Evolutionary conservation across 2,329 filamentous ascomycete genomes (phyloP).

Genomic region (Colletotrichum godetiae): DNA sequence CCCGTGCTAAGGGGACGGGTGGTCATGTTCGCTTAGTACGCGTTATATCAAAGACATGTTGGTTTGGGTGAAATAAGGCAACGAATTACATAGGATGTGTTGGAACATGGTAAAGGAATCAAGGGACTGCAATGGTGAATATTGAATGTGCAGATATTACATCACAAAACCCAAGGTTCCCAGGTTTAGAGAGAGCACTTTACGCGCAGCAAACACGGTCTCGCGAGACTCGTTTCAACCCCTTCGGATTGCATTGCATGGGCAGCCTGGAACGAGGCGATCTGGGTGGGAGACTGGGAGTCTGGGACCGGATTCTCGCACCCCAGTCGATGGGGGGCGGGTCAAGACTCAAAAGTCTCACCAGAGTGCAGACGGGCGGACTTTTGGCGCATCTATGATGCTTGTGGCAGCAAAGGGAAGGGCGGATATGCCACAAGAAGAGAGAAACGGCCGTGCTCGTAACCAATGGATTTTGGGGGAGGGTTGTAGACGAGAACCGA

Average conservation of each 20-base stretch:
- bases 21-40: conserved; percentile 9
- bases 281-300: neutral
- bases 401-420: conserved; percentile 23
- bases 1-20: conserved; percentile 1
- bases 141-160: neutral
- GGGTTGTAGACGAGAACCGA: conserved; percentile 3
- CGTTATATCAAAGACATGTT: neutral
- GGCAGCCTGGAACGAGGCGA: conserved; percentile 3
- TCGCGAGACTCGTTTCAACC: conserved; percentile 31
- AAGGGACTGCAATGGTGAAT: neutral
- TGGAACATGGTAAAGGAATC: neutral
- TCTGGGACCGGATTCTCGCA: conserved; percentile 2
- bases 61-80: neutral
- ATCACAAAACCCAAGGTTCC: conserved; percentile 5
- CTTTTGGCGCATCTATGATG: neutral
- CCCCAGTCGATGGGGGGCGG: conserved; percentile 12
- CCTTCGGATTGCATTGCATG: conserved; percentile 12
- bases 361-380: neutral
- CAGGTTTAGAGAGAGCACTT: conserved; percentile 15
- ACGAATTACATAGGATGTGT: neutral
- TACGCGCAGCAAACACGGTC: conserved; percentile 27
- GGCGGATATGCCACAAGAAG: neutral
- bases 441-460: neutral
- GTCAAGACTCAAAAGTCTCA: conserved; percentile 8
- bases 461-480: conserved; percentile 10